These are phyloP conservation scores for Phialemonium atrogriseum DNA, from an alignment of 2,329 filamentous ascomycete species.

Conservation along the genomic window DNA sequence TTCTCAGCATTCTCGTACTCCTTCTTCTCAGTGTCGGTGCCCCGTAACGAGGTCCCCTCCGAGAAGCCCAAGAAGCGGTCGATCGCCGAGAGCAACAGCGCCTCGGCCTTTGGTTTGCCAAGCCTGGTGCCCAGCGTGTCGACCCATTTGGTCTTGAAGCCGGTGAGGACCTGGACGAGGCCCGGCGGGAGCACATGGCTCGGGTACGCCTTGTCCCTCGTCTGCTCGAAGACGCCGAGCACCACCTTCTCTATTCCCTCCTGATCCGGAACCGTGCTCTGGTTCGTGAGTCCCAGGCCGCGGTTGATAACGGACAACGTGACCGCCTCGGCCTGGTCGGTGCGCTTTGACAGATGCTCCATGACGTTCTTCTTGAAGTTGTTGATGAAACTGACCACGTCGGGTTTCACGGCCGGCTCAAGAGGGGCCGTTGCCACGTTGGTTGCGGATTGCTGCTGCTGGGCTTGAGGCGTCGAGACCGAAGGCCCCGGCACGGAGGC, in stretches of 20 bases:
- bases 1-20: constrained; percentile 22
- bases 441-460: constrained; percentile 2
- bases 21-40: constrained; percentile 16
- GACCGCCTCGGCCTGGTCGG: constrained; percentile 34
- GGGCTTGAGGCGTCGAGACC: too few species aligned
- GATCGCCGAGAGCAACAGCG: constrained; percentile 40
- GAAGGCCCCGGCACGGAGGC: not conserved
- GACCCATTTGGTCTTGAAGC: constrained; percentile 37
- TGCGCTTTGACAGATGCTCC: constrained; percentile 34
- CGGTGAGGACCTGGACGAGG: constrained; percentile 31
- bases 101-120: constrained; percentile 34
- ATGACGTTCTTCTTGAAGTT: constrained; percentile 39
- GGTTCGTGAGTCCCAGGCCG: constrained; percentile 37
- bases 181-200: constrained; percentile 24
- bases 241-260: constrained; percentile 39
- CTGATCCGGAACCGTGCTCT: constrained; percentile 29
- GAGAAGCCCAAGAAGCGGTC: constrained; percentile 41
- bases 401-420: constrained; percentile 32
- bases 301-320: constrained; percentile 46
- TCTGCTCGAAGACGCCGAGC: constrained; percentile 30
- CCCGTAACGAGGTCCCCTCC: constrained; percentile 27
- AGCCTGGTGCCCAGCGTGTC: constrained; percentile 31
- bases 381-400: constrained; percentile 31
- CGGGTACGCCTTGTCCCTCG: constrained; percentile 9
- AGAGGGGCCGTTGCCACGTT: constrained; percentile 7